Percentiles rank a stretch among this genome's conserved stretches.
These are phyloP conservation scores for Coemansia sp. DNA, from an alignment of 192 early-diverging fungal genomes.

Conservation along the genomic window DNA sequence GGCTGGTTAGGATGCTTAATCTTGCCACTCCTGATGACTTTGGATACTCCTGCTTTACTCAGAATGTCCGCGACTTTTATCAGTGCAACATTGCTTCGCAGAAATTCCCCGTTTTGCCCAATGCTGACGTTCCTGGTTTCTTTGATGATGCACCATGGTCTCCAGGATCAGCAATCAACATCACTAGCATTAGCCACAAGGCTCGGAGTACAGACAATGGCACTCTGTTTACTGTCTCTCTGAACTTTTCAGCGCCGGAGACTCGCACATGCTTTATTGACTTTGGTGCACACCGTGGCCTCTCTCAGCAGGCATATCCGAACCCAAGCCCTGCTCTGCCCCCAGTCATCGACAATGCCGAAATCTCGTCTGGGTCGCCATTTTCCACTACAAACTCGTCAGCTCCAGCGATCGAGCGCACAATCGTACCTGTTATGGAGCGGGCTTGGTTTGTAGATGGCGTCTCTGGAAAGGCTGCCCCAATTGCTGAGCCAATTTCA, in stretches of 20 bases:
- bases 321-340: slow-evolving; percentile 41
- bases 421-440: slow-evolving; percentile 43
- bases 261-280: slow-evolving; percentile 55
- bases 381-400: background rate
- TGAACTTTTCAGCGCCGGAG: slow-evolving; percentile 41
- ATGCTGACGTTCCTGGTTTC: background rate
- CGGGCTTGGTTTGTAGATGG: slow-evolving; percentile 33
- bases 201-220: slow-evolving; percentile 12
- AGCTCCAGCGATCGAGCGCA: slow-evolving; percentile 26
- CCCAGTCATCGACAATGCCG: slow-evolving; percentile 1
- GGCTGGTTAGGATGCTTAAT: slow-evolving; percentile 27
- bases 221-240: slow-evolving; percentile 33
- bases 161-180: slow-evolving; percentile 36
- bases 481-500: slow-evolving; percentile 20
- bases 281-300: slow-evolving; percentile 37
- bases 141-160: slow-evolving; percentile 14
- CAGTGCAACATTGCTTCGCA: slow-evolving; percentile 24
- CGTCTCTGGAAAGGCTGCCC: slow-evolving; percentile 12
- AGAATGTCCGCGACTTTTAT: slow-evolving; percentile 39
- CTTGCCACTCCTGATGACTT: slow-evolving; percentile 9
- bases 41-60: slow-evolving; percentile 27
- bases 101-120: background rate
- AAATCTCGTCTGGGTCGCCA: background rate
- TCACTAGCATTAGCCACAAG: slow-evolving; percentile 28
- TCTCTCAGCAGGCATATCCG: slow-evolving; percentile 46